Conservation (phyloP, 345 rosid species). For the Ceriops zippeliana region DNA sequence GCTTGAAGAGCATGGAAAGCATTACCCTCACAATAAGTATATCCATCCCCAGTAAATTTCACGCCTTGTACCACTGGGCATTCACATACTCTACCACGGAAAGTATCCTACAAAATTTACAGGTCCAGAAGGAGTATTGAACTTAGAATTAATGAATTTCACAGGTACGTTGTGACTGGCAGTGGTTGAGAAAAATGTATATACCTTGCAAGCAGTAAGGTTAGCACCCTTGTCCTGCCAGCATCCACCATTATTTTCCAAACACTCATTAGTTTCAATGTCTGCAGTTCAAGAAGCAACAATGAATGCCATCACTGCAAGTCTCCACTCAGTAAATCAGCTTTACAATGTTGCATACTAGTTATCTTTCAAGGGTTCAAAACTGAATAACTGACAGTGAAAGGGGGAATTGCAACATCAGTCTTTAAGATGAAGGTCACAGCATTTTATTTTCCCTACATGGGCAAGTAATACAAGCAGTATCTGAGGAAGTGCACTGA, state of each 20-base stretch:
- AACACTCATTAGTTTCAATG: slow-evolving; percentile 30
- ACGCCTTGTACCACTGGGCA: slow-evolving; percentile 83
- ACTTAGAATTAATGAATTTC: background rate
- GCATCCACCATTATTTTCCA: slow-evolving; percentile 36
- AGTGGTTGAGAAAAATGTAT: background rate
- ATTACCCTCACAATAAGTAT: slow-evolving; percentile 81
- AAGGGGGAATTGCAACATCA: too few species aligned
- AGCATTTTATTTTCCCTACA: background rate
- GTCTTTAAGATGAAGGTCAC: background rate
- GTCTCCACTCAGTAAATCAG: background rate
- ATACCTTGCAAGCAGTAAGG: slow-evolving; percentile 35
- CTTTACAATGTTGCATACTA: background rate
- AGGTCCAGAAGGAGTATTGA: background rate
- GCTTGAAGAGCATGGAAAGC: background rate
- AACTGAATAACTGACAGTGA: too few species aligned
- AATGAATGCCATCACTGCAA: background rate
- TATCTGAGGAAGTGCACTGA: background rate
- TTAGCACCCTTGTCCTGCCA: slow-evolving; percentile 34
- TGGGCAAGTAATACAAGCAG: background rate
- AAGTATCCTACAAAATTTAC: slow-evolving; percentile 63
- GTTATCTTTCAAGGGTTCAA: background rate
- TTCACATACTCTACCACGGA: slow-evolving; percentile 86
- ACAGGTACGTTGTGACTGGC: background rate
- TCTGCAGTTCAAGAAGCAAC: slow-evolving; percentile 9
- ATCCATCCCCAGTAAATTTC: slow-evolving; percentile 81